Evolutionary conservation across 495 filamentous ascomycete species (phyloP), one percentile per base, ranked within the genome.

Genomic region (Hypomontagnella monticulosa): DNA sequence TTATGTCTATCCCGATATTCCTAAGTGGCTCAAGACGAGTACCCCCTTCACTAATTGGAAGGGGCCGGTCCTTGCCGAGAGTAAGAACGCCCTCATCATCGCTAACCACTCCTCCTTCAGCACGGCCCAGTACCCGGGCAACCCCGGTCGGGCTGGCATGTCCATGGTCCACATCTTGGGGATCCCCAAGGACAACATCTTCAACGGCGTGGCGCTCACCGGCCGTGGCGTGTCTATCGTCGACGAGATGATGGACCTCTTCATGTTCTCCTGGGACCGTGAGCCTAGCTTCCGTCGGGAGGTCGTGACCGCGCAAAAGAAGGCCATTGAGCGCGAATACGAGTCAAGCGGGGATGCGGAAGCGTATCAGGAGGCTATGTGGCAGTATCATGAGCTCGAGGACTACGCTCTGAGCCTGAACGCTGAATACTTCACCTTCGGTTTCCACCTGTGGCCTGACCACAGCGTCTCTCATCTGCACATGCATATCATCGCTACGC

Each of bases 391-490:
- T 7, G 47, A 61, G 18, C 38, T 61, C 19, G 15, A 57, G 42
- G 0, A n/a, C 18, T 23, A 10, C 27, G 42, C 50, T 18, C 0
- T 50, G 18, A 8, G 32, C 7, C 43, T 75, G 2, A 36, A 30
- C 1, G 18, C 42, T 4, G 46, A 71, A 2, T 73, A 77, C 53
- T 77, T 77, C 37, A 43, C 66, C 12, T 73, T 67, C 40, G 74
- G 66, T 1, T 68, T 77, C 4, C 74, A 77, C 37, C 57, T 73
- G 1, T 72, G 48, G 41, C 73, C 73, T 1, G 66, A 71, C 4
- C 61, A 71, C 11, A 68, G 62, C 20, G 52, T 77, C 9, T 67
- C 67, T 8, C 75, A 77, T 63, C 42, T 77, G 33, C 75, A 77
- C 56, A 44, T 77, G 57, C 75, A 77, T 42, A 69, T 77, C 10